Conservation (phyloP, 306 rosid genomes). For the Mimosa pudica region DNA sequence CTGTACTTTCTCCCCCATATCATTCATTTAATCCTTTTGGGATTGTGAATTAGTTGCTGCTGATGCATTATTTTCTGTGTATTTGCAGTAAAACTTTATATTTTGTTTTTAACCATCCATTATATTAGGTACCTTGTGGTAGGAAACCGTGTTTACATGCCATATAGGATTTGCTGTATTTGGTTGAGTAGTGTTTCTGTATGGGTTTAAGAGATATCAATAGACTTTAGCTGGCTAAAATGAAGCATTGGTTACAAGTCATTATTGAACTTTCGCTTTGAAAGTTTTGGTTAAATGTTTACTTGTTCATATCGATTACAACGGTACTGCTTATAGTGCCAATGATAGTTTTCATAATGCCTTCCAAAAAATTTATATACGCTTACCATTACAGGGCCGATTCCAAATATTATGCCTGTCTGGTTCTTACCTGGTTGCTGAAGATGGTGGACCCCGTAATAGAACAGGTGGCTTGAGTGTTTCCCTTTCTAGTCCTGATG, state of each 20-base stretch:
- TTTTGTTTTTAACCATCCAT: background rate
- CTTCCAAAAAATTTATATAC: background rate
- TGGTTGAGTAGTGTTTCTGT: conserved; percentile 26
- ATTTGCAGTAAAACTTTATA: background rate
- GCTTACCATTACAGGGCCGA: conserved; percentile 62
- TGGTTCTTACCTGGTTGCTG: conserved; percentile 96
- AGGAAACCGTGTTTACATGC: background rate
- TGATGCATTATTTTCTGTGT: background rate
- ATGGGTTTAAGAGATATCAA: background rate
- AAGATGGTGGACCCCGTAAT: conserved; percentile 82
- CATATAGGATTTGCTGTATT: background rate
- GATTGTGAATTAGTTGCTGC: background rate
- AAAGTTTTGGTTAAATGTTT: background rate
- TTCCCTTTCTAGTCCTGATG: conserved; percentile 85
- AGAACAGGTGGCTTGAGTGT: conserved; percentile 87
- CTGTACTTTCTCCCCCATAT: background rate
- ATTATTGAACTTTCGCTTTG: background rate
- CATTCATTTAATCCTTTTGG: background rate
- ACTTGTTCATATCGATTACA: background rate
- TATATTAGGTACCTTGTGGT: background rate
- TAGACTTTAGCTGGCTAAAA: background rate
- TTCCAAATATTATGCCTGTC: conserved; percentile 90
- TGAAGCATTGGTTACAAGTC: background rate
- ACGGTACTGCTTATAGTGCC: background rate
- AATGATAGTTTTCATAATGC: background rate